Base-by-base conservation (phyloP, 306 rosid species). In the Trifolium pratense region DNA sequence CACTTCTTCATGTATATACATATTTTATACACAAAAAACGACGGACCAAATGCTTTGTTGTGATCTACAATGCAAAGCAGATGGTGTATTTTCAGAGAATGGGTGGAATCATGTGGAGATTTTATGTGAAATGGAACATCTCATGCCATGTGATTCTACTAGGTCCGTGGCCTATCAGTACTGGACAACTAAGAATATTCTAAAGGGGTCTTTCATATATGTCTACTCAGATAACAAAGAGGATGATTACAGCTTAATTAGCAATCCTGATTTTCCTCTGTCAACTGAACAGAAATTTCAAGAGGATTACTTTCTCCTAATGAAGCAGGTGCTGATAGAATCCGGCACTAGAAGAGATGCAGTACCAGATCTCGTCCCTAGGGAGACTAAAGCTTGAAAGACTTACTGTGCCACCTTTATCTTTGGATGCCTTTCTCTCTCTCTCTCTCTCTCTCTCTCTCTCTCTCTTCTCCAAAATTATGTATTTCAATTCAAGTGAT, bases 81-180 rank as follows among this genome's bases (percentile, higher is more conserved):
- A 20, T 2, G 12, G 7, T 5, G 17, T 1, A 8, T 39, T 53
- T n/a, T 25, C 32, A 25, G 66, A 64, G 5, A 5, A 52, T 52
- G 73, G n/a, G 14, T 75, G 79, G 66, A 75, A 75, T 8, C 5
- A 14, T 0, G 73, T 7, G 8, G 72, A 65, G 67, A 32, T 75
- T 42, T 16, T 59, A 6, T 51, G 25, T 20, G 72, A 64, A 57
- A 8, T 75, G 21, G 9, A 20, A 13, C 57, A 37, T 34, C 68
- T 37, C 21, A 53, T 4, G 18, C 32, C 56, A 25, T 37, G 52
- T 52, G 63, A 26, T 9, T 63, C 16, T 11, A 5, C 14, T 32
- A 17, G 29, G 53, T 1, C 4, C 18, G 5, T 46, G 18, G 53
- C 53, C 0, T 4, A 14, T 2, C 65, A 6, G 4, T 11, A 18